A percentile compares a stretch with the other conserved stretches of the same genome.
phyloP scores from a whole-genome alignment of 140 eudicot species.

The Cichorium intybus region DNA sequence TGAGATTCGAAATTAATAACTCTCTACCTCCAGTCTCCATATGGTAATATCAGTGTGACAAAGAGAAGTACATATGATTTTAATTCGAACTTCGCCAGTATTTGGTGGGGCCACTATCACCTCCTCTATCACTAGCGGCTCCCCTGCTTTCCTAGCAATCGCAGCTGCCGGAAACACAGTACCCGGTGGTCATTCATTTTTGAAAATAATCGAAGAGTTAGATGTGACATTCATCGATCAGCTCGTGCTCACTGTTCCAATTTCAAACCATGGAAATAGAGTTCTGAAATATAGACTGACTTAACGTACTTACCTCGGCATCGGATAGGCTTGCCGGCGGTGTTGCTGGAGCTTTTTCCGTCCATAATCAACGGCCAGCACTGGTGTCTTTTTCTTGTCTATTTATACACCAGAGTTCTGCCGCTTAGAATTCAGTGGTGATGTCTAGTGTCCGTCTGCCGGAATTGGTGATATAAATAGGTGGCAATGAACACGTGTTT shows the following conservation, averaged over 20 bases:
- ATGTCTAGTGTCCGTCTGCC: background rate
- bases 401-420: background rate
- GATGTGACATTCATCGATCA: background rate
- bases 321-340: constrained; percentile 60
- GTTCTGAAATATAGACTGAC: background rate
- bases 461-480: background rate
- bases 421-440: background rate
- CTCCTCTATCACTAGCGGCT: constrained; percentile 80
- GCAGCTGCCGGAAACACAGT: constrained; percentile 54
- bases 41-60: constrained; percentile 62
- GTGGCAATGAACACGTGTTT: no score
- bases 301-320: constrained; percentile 54
- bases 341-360: constrained; percentile 29
- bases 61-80: constrained; percentile 74
- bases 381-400: background rate
- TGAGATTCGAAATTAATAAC: no score
- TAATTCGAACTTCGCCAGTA: constrained; percentile 65
- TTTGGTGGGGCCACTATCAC: constrained; percentile 69
- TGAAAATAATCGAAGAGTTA: background rate
- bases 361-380: background rate
- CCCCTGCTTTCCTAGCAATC: constrained; percentile 69
- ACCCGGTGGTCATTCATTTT: background rate
- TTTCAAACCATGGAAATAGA: background rate
- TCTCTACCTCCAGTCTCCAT: constrained; percentile 43
- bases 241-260: background rate